These are phyloP conservation scores for Neopestalotiopsis rosae DNA, from an alignment of 2,329 filamentous ascomycete species.

Conservation along the genomic window DNA sequence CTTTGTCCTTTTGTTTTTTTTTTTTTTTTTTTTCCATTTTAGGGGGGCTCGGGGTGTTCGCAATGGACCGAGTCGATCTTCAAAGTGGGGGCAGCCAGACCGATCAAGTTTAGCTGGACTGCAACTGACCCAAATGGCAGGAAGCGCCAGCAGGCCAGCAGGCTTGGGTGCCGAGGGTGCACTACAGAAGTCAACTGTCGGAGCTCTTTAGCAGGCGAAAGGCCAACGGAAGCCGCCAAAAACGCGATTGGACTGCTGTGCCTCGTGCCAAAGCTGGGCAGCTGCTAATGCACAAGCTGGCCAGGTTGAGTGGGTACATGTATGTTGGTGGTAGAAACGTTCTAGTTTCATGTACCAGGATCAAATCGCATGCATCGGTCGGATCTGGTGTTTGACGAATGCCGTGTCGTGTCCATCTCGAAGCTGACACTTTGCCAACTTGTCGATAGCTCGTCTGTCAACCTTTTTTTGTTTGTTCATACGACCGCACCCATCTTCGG, in stretches of 20 bases:
- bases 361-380: background rate
- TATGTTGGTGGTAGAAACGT: background rate
- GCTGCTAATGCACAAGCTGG: background rate
- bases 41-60: background rate
- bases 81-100: background rate
- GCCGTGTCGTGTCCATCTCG: constrained; percentile 1
- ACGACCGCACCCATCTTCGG: background rate
- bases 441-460: background rate
- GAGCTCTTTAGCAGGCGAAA: background rate
- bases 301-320: background rate
- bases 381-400: constrained; percentile 1
- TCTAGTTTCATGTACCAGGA: background rate
- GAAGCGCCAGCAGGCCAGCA: too few relatives aligned
- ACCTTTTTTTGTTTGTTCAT: too few relatives aligned
- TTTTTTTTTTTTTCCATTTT: background rate
- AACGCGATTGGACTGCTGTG: background rate
- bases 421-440: constrained; percentile 3
- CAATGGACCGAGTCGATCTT: background rate
- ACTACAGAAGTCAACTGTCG: background rate
- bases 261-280: background rate
- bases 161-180: too few relatives aligned
- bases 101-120: background rate
- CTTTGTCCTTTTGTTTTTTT: background rate
- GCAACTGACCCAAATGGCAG: background rate
- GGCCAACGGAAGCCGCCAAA: background rate